phyloP scores from a whole-genome alignment of 2,329 filamentous ascomycete species.

The Cercospora sp. region DNA sequence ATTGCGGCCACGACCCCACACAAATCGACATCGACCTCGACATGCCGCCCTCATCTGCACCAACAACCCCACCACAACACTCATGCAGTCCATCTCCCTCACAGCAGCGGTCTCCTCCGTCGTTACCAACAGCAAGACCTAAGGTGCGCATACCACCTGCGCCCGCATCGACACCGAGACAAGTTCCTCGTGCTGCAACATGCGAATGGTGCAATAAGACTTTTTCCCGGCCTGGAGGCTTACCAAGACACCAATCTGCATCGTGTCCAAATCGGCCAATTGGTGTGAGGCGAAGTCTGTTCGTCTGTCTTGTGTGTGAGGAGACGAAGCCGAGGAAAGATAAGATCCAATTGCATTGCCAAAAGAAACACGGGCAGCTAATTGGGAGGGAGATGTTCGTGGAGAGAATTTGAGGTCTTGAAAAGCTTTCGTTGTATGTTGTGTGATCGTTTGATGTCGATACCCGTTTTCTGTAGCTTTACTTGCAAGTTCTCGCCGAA shows the following conservation, averaged over 20 bases:
- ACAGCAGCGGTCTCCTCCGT: neutral
- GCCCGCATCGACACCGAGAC: neutral
- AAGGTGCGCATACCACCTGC: neutral
- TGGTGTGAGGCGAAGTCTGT: neutral
- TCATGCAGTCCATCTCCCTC: neutral
- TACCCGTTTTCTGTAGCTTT: neutral
- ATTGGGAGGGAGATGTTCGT: neutral
- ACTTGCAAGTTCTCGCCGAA: no score
- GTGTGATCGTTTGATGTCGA: neutral
- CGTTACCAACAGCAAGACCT: neutral
- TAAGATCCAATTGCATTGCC: neutral
- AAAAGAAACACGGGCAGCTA: neutral
- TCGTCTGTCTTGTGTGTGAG: neutral
- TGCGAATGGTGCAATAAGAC: constrained; percentile 3
- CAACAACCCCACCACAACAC: neutral
- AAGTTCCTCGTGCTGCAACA: neutral
- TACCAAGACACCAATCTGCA: neutral
- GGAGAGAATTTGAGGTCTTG: neutral
- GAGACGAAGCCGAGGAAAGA: neutral
- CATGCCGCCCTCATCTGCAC: no score
- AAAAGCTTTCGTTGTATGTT: neutral
- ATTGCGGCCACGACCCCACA: no score
- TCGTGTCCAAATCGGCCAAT: neutral
- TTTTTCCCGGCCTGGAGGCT: neutral
- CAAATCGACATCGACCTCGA: no score